Evolutionary conservation across 805 yeast genomes (phyloP).

Genomic region (Sungouiozyma intestinalis): DNA sequence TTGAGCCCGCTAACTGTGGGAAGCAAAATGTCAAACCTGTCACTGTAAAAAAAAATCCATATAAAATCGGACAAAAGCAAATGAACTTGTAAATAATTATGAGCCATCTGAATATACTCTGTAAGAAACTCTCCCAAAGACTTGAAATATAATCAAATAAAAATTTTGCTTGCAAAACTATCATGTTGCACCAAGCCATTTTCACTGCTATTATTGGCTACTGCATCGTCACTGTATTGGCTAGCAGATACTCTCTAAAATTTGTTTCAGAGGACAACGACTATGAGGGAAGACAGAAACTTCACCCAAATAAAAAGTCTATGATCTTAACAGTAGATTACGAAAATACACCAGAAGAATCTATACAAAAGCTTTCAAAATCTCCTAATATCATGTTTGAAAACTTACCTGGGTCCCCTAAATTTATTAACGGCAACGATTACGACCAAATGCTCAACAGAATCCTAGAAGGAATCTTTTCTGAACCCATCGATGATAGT

Average conservation of each 20-base stretch:
- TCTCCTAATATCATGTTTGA: constrained; percentile 12
- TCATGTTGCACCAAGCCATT: not conserved
- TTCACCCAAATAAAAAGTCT: not conserved
- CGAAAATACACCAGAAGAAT: constrained; percentile 9
- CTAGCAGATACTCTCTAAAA: not conserved
- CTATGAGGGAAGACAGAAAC: not conserved
- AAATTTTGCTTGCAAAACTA: not conserved
- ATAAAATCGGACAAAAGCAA: too few species aligned
- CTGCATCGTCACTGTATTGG: not conserved
- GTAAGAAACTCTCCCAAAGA: too few species aligned
- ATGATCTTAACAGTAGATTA: constrained; percentile 7
- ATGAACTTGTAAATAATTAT: not conserved
- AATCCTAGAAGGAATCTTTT: constrained; percentile 1
- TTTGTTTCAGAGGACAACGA: not conserved
- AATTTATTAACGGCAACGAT: constrained; percentile 10
- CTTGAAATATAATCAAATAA: too few species aligned
- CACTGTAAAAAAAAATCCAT: not conserved
- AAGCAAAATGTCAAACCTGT: not conserved
- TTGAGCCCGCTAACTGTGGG: not conserved
- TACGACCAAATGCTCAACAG: not conserved
- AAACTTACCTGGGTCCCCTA: constrained; percentile 13
- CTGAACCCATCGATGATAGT: constrained; percentile 3
- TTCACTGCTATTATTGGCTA: not conserved
- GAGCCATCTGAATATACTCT: not conserved
- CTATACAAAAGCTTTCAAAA: constrained; percentile 7